Percentiles rank a stretch among this genome's conserved stretches.
These are phyloP conservation scores for Pontederia paniculata DNA, from an alignment of 176 grass and related monocot genomes.

Conservation along the genomic window DNA sequence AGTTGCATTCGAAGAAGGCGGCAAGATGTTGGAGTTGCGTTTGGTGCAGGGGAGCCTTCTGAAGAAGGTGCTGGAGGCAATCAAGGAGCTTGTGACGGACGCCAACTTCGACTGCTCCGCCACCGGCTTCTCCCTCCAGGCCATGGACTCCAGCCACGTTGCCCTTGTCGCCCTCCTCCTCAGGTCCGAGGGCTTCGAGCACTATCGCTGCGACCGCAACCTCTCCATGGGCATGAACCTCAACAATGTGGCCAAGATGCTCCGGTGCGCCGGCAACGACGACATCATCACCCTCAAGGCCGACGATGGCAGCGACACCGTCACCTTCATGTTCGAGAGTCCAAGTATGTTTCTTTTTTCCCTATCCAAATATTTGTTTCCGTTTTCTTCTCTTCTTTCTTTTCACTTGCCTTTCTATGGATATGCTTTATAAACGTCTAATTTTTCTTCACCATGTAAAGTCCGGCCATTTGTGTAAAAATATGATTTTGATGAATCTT, in stretches of 20 bases:
- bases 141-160: constrained; percentile 21
- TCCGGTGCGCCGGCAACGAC: constrained; percentile 10
- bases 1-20: too few species aligned
- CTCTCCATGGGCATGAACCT: constrained; percentile 23
- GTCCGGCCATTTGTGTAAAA: too few species aligned
- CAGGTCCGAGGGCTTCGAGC: constrained; percentile 18
- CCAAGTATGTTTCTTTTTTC: neutral
- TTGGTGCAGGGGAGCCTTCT: constrained; percentile 17
- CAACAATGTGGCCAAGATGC: constrained; percentile 19
- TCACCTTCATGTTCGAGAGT: constrained; percentile 19
- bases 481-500: too few species aligned
- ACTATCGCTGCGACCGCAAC: constrained; percentile 22
- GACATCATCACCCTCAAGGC: constrained; percentile 22
- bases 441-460: too few species aligned
- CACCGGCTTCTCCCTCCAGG: constrained; percentile 18
- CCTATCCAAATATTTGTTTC: too few species aligned
- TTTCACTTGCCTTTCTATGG: neutral
- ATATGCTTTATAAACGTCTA: too few species aligned
- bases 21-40: constrained; percentile 10
- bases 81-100: constrained; percentile 13
- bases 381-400: neutral
- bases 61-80: constrained; percentile 18
- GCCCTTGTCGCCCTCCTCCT: constrained; percentile 15
- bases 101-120: constrained; percentile 22
- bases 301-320: constrained; percentile 21